Conservation (phyloP, 352 stramenopile genomes). For the Saprolegnia parasitica region DNA sequence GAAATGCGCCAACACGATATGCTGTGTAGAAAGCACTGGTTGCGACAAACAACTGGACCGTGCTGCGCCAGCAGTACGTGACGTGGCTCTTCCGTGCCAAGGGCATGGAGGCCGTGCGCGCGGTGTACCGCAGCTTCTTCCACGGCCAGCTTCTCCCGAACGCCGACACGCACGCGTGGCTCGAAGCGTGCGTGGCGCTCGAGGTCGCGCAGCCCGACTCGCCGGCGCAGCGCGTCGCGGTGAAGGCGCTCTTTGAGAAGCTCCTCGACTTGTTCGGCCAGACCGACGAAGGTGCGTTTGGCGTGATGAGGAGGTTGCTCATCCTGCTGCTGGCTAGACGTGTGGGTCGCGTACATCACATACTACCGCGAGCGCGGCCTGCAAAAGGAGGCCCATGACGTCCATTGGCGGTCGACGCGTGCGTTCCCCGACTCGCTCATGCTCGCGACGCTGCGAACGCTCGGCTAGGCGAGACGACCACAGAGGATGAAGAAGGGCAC, state of each 20-base stretch:
- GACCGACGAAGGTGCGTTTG: conserved; percentile 39
- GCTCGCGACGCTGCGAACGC: conserved; percentile 15
- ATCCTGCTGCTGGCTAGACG: conserved; percentile 15
- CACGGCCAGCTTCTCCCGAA: conserved; percentile 60
- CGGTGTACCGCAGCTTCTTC: conserved; percentile 65
- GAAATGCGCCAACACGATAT: neutral
- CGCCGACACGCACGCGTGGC: conserved; percentile 54
- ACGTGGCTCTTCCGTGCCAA: conserved; percentile 43
- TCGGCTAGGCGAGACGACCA: neutral
- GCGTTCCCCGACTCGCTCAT: conserved; percentile 33
- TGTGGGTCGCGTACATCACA: conserved; percentile 67
- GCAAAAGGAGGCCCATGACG: conserved; percentile 53
- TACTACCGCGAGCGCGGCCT: conserved; percentile 44
- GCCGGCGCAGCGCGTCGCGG: conserved; percentile 38
- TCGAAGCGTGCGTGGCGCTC: conserved; percentile 62
- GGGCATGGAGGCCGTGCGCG: conserved; percentile 41
- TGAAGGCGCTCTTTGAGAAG: conserved; percentile 76
- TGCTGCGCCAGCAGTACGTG: conserved; percentile 61
- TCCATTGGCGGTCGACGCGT: conserved; percentile 65
- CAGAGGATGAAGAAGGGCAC: too few species aligned
- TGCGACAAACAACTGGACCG: conserved; percentile 46
- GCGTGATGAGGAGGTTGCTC: neutral
- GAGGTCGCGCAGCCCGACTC: conserved; percentile 43
- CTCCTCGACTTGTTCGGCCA: conserved; percentile 70
- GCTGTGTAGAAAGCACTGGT: conserved; percentile 42